Base-by-base conservation (phyloP, 129 eudicot species). In the Arctium minus region DNA sequence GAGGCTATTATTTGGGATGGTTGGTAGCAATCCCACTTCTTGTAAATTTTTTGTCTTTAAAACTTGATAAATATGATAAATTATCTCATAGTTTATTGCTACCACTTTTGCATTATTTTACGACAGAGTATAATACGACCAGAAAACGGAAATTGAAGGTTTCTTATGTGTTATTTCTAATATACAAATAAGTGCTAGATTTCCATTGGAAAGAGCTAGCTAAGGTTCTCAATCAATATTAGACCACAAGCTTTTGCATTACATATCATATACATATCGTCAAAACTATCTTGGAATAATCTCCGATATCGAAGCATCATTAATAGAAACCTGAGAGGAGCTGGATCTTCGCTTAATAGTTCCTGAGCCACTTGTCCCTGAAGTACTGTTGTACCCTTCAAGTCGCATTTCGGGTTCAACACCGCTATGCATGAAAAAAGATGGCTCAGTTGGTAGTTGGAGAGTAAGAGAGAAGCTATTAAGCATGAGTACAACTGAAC, bases 381-480 rank as follows among this genome's bases (percentile, higher is more conserved):
- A 73, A 56, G 65, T 56, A 56, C 65, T 56, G 31, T 15, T 39
- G 32, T 37, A 38, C 60, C 13, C 60, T 18, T 37, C 9, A 1
- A 1, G 39, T 37, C 74, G 73, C 35, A 62, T 38, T 15, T 48
- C 69, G 17, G 70, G 30, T 11, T 50, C 42, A 53, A 30, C 8
- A 18, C 8, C 42, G 44, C 83, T 64, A 37, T 44, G 75, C 27
- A 71, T 69, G 56, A 72, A 44, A 48, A 81, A 75, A 33, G 70
- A 30, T 27, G 80, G 79, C 15, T 70, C 74, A 8, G 72, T 15
- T 33, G 87, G 87, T 5, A 32, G 4, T 18, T 46, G 68, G 0
- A 84, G 83, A 56, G 78, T 75, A 8, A 74, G 2, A 13, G 88
- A 68, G 37, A 22, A 44, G 70, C 83, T 69, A 70, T 65, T 80